Base-by-base conservation (phyloP, 345 rosid species). In the Populus euphratica region DNA sequence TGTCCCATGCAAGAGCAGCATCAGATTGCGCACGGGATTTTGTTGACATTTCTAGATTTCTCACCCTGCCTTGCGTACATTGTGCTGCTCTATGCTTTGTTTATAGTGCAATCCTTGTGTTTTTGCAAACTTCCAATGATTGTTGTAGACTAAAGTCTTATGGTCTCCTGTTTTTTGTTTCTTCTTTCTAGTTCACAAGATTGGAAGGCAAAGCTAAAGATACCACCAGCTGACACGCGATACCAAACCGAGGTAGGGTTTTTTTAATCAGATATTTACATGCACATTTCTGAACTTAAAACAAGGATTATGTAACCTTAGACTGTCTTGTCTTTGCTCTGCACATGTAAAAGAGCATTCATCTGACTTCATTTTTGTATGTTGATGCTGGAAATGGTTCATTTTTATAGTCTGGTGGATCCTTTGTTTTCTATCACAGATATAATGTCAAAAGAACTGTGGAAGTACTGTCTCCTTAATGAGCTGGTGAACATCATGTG, bases 141-240 rank as follows among this genome's bases (percentile, higher is more conserved):
- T 59, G 64, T 10, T 59, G 64, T 23, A 10, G 64, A 8, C 29
- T 59, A 14, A 59, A 23, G 6, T 59, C 29, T 59, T 59, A 23
- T 59, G 23, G 64, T 23, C 27, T 23, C 38, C 36, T 35, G 41
- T 35, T 59, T 20, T 0, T 64, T 38, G 69, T 39, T 56, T 43
- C 59, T 33, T 73, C 18, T 41, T 21, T 35, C 66, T 75, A 95
- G 99, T 75, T 86, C 88, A 23, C 91, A 93, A 80, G 98, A 95
- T 80, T 93, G 99, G 99, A 95, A 95, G 80, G 93, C 97, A 41
- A 86, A 86, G 66, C 80, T 95, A 44, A 92, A 87, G 78, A 68
- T 90, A 23, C 97, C 99, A 33, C 87, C 97, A 4, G 72, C 93
- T 8, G 99, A 95, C 84, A 84, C 90, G 0, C 93, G 98, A 56